Evolutionary conservation across 2,329 filamentous ascomycete species (phyloP).

Genomic region (Neoscytalidium dimidiatum): DNA sequence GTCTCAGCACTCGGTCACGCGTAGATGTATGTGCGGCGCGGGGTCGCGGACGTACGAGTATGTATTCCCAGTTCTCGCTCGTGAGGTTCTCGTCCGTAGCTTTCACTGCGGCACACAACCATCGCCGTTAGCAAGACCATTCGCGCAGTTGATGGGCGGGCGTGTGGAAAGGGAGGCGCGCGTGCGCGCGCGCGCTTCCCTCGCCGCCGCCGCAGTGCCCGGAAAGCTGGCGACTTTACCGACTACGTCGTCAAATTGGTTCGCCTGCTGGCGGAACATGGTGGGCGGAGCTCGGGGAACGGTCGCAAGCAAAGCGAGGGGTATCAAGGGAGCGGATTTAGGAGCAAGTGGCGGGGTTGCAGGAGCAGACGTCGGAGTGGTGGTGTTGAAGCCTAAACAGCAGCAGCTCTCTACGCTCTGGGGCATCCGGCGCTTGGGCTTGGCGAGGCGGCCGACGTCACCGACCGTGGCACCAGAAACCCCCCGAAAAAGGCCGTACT

Average conservation of each 20-base stretch:
- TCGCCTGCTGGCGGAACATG: constrained; percentile 59
- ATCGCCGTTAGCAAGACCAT: constrained; percentile 8
- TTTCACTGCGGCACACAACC: constrained; percentile 57
- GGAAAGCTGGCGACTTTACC: constrained; percentile 48
- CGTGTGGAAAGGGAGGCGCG: neutral
- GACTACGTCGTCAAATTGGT: constrained; percentile 70
- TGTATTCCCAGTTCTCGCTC: constrained; percentile 74
- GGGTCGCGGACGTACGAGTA: constrained; percentile 51
- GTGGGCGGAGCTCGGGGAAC: constrained; percentile 13
- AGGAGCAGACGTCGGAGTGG: neutral
- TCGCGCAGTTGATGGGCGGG: neutral
- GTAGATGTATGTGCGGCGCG: neutral
- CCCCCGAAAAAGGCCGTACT: neutral
- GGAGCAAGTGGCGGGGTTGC: neutral
- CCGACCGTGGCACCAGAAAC: neutral
- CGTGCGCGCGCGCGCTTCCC: neutral
- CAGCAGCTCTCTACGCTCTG: constrained; percentile 1
- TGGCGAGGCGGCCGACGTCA: constrained; percentile 8
- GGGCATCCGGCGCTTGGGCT: neutral
- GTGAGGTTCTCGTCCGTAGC: constrained; percentile 98
- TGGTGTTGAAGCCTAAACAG: constrained; percentile 15
- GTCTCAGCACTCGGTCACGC: constrained; percentile 14
- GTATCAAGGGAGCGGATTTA: constrained; percentile 5
- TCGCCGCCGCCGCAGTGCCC: constrained; percentile 7
- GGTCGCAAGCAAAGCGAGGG: neutral